These are phyloP conservation scores for Bondarzewia mesenterica DNA, from an alignment of 1,284 basidiomycete genomes.

Conservation along the genomic window DNA sequence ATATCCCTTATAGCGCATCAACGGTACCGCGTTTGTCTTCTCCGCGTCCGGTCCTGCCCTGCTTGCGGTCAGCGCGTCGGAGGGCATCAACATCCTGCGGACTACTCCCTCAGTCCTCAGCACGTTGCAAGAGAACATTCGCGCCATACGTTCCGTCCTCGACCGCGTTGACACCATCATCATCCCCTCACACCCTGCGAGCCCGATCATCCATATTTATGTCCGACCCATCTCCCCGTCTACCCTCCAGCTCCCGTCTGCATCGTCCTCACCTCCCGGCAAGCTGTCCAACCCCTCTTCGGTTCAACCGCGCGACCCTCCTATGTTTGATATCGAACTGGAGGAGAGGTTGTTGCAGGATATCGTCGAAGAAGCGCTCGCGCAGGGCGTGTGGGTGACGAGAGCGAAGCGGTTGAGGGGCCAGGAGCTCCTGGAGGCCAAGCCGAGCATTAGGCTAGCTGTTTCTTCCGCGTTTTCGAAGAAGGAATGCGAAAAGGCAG, in stretches of 20 bases:
- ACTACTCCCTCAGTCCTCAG: slow-evolving; percentile 69
- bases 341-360: slow-evolving; percentile 83
- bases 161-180: slow-evolving; percentile 76
- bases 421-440: slow-evolving; percentile 76
- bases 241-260: slow-evolving; percentile 26
- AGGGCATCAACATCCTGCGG: slow-evolving; percentile 74
- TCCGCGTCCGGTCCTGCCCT: slow-evolving; percentile 92
- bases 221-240: slow-evolving; percentile 31
- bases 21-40: slow-evolving; percentile 93
- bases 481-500: slow-evolving; percentile 92
- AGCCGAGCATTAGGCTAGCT: slow-evolving; percentile 85
- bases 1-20: slow-evolving; percentile 71
- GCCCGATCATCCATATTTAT: slow-evolving; percentile 85
- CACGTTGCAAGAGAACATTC: slow-evolving; percentile 77
- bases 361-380: slow-evolving; percentile 76
- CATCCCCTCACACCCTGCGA: slow-evolving; percentile 80
- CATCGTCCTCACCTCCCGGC: slow-evolving; percentile 14
- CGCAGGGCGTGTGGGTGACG: slow-evolving; percentile 77
- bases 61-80: slow-evolving; percentile 81
- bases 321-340: slow-evolving; percentile 49
- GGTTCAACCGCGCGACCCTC: slow-evolving; percentile 32
- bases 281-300: slow-evolving; percentile 34
- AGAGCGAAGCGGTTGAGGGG: slow-evolving; percentile 73
- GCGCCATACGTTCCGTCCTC: slow-evolving; percentile 67
- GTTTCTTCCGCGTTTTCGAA: slow-evolving; percentile 70